A percentile compares a stretch with the other conserved stretches of the same genome.
Evolutionary conservation across 495 filamentous ascomycete genomes (phyloP).

Genomic region (Paragyromitra xinjiangensis): DNA sequence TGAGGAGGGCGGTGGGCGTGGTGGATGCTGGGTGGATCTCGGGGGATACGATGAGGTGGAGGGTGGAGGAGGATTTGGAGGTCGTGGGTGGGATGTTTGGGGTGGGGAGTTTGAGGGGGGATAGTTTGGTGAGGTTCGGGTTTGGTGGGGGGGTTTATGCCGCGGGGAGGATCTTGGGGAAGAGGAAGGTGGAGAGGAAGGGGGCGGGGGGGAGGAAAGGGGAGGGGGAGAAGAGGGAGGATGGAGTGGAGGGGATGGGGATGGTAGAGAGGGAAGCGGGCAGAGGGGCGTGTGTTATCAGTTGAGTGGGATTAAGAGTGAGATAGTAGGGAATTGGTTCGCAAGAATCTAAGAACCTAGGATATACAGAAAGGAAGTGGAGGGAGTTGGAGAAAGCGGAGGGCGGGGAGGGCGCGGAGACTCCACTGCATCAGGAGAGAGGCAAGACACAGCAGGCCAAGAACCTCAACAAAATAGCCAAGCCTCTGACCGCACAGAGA

Average conservation of each 20-base stretch:
- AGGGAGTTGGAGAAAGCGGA: too few relatives aligned
- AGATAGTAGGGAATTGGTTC: neutral
- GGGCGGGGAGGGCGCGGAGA: too few relatives aligned
- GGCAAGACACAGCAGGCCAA: too few relatives aligned
- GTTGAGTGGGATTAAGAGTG: neutral
- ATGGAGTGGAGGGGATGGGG: neutral
- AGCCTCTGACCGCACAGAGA: too few relatives aligned
- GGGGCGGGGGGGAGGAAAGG: conserved; percentile 61
- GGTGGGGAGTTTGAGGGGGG: conserved; percentile 71
- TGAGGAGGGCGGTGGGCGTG: conserved; percentile 65
- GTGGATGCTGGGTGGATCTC: conserved; percentile 62
- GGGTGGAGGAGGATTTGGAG: conserved; percentile 66
- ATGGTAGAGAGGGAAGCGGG: neutral
- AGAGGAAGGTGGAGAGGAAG: neutral
- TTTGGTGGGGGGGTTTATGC: conserved; percentile 70
- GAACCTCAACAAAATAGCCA: too few relatives aligned
- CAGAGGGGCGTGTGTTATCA: neutral
- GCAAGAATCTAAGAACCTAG: neutral
- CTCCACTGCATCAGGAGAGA: too few relatives aligned
- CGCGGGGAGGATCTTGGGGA: conserved; percentile 63
- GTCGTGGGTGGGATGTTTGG: conserved; percentile 67
- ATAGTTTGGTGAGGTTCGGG: conserved; percentile 71
- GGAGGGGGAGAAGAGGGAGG: neutral
- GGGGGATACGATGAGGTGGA: conserved; percentile 66
- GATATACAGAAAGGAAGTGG: too few relatives aligned